A percentile compares a stretch with the other conserved stretches of the same genome.
phyloP scores from a whole-genome alignment of 202 grass and related monocot genomes.

The Schoenoplectus triqueter region DNA sequence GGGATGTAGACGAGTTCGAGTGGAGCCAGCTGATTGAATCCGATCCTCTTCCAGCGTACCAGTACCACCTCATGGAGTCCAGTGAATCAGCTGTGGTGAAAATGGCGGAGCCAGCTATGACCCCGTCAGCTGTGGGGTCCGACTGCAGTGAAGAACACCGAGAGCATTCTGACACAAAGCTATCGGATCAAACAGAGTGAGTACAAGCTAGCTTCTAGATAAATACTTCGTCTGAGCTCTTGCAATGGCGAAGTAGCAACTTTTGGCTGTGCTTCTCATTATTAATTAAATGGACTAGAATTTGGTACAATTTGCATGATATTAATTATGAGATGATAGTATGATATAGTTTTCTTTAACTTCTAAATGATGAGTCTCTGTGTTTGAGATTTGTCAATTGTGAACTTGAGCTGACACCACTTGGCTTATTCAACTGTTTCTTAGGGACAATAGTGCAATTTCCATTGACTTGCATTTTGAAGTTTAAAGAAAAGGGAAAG shows the following conservation, averaged over 20 bases:
- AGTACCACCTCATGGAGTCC: background rate
- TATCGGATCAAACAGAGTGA: slow-evolving; percentile 14
- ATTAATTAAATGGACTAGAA: background rate
- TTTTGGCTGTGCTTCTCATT: background rate
- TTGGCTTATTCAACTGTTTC: background rate
- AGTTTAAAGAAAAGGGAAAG: background rate
- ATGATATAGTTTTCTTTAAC: no score
- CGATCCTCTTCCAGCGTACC: background rate
- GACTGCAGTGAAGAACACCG: slow-evolving; percentile 18
- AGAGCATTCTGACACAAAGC: slow-evolving; percentile 4
- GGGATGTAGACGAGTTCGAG: slow-evolving; percentile 1
- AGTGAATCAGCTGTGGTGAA: background rate
- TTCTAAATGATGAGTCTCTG: background rate
- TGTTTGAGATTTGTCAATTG: background rate
- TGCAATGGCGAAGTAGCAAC: background rate
- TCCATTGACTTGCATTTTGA: background rate
- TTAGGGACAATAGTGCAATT: background rate
- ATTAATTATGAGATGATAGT: background rate
- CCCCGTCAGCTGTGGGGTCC: background rate
- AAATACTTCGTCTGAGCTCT: background rate
- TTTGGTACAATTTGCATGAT: background rate
- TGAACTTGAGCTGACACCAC: background rate
- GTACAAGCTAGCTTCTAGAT: background rate
- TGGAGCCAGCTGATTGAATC: slow-evolving; percentile 21
- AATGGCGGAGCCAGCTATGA: background rate